These are phyloP conservation scores for Papiliotrema terrestris DNA, from an alignment of 1,284 basidiomycete species.

Conservation along the genomic window DNA sequence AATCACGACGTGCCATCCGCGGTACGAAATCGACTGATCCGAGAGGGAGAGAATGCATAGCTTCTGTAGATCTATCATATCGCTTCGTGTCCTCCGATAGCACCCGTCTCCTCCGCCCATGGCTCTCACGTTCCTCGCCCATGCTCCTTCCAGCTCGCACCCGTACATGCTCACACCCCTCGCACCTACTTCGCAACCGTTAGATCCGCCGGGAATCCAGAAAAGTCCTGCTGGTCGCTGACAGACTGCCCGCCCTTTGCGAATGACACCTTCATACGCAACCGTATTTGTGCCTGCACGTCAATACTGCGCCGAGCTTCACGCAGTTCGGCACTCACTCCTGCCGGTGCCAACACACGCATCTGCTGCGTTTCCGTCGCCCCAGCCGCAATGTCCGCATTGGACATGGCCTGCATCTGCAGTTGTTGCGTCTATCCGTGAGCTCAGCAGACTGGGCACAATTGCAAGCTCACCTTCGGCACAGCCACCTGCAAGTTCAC, in stretches of 20 bases:
- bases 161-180: too few relatives aligned
- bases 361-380: constrained; percentile 89
- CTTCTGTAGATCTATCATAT: not conserved
- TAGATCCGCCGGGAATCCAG: constrained; percentile 78
- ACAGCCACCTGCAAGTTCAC: constrained; percentile 97
- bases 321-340: constrained; percentile 58
- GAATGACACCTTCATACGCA: constrained; percentile 82
- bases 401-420: constrained; percentile 97
- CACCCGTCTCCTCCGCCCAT: not conserved
- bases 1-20: too few relatives aligned
- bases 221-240: constrained; percentile 93
- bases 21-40: not conserved
- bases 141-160: too few relatives aligned
- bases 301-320: not conserved
- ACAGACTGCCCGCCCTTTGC: constrained; percentile 62
- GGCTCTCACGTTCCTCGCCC: too few relatives aligned
- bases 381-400: constrained; percentile 71
- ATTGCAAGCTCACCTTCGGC: constrained; percentile 67
- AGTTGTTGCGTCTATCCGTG: constrained; percentile 80
- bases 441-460: not conserved
- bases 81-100: not conserved
- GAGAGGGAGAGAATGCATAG: not conserved
- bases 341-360: constrained; percentile 81
- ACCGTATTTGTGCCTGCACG: constrained; percentile 69
- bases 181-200: constrained; percentile 51